Evolutionary conservation across 2,329 filamentous ascomycete species (phyloP).

Genomic region (Zopfia rhizophila): DNA sequence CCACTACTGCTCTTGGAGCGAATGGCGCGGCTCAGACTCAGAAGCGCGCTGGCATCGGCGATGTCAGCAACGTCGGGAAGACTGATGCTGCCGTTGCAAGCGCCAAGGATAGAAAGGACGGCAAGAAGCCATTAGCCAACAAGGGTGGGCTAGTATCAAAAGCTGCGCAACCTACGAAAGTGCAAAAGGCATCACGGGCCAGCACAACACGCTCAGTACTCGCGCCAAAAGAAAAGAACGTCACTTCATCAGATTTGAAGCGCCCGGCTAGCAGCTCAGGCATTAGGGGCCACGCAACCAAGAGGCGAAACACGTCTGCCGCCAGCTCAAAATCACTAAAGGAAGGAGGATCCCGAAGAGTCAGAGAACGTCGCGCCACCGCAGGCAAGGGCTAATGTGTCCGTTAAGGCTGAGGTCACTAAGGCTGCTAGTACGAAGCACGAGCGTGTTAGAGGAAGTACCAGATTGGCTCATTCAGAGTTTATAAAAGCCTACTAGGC

Average conservation of each 20-base stretch:
- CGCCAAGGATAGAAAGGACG: conserved; percentile 64
- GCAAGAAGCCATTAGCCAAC: conserved; percentile 75
- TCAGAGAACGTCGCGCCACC: conserved; percentile 74
- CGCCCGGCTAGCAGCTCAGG: conserved; percentile 78
- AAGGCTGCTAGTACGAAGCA: conserved; percentile 11
- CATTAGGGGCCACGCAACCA: conserved; percentile 69
- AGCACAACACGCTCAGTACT: conserved; percentile 72
- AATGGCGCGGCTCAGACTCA: conserved; percentile 61
- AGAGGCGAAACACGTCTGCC: conserved; percentile 72
- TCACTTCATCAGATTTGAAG: conserved; percentile 70
- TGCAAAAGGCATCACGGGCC: conserved; percentile 75
- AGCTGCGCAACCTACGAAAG: conserved; percentile 78
- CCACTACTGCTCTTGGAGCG: conserved; percentile 45
- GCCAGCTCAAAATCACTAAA: conserved; percentile 63
- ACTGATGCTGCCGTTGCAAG: conserved; percentile 60
- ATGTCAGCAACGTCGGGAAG: conserved; percentile 96
- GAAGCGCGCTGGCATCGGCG: conserved; percentile 86
- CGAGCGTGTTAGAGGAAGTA: conserved; percentile 23
- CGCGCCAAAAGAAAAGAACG: conserved; percentile 76
- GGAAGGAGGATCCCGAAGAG: conserved; percentile 64
- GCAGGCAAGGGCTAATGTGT: conserved; percentile 56
- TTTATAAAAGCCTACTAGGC: no score
- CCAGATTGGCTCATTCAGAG: no score
- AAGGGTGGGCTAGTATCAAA: conserved; percentile 79
- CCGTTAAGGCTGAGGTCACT: conserved; percentile 57